Base-by-base conservation (phyloP, 352 stramenopile genomes). In the Globisporangium perplexum region DNA sequence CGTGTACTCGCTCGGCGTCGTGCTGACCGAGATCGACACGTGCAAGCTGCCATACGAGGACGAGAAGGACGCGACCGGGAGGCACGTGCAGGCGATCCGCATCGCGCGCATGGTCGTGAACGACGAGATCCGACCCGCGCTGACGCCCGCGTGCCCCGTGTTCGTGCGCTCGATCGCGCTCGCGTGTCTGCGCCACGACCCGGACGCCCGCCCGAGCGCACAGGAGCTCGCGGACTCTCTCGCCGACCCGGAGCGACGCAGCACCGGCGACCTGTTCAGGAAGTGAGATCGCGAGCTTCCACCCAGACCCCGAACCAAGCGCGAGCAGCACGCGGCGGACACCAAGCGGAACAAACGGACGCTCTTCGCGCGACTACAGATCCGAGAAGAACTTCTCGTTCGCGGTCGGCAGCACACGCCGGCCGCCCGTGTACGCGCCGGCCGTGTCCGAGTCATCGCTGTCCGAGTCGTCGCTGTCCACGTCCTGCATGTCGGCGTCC, bases 361-460 rank as follows among this genome's bases (percentile, higher is more conserved):
- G 17, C n/a, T 22, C 24, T 47, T 55, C 23, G 48, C 39, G 44
- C 36, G 35, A 24, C 39, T 83, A 94, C 63, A 94, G 68, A 55
- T 94, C 83, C 24, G 83, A 90, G 55, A 92, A 94, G 57, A 94
- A 94, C 36, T 69, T 72, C 61, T 93, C 83, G 47, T 83, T 83
- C 38, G 77, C 75, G 1, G 79, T 90, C 22, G 79, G 79, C 30
- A 90, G 71, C 10, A 42, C 72, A 41, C 74, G 69, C 44, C 83
- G 75, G 6, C 76, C 64, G 18, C 59, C 67, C 2, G 51, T 57
- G 47, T 50, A 57, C 15, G 55, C 43, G 23, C 72, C 63, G 39
- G 74, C 61, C n/a, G n/a, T n/a, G 50, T 46, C 20, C 18, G 12
- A 10, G 20, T 15, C 11, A 20, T 87, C 73, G 39, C 88, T 86